Percentiles rank a stretch among this genome's conserved stretches.
phyloP scores from a whole-genome alignment of 768 basidiomycete species.

The Trametes sanguinea region DNA sequence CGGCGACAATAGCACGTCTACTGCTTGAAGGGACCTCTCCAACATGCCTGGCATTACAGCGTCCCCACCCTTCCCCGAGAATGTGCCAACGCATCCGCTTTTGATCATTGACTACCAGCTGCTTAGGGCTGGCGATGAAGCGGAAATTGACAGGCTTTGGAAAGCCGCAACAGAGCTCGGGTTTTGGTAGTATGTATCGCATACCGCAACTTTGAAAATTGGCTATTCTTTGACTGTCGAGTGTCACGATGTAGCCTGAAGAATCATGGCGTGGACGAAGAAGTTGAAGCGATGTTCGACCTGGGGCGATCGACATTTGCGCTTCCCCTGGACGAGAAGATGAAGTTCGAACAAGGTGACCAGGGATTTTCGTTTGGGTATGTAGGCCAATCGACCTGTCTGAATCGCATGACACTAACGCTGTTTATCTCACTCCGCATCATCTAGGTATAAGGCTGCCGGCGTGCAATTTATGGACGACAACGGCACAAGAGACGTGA shows the following conservation, averaged over 20 bases:
- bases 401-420: background rate
- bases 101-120: constrained; percentile 48
- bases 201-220: background rate
- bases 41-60: constrained; percentile 9
- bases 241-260: constrained; percentile 36
- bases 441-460: constrained; percentile 32
- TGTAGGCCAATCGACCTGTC: background rate
- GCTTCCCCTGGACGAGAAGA: constrained; percentile 44
- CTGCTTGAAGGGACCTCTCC: too few species aligned
- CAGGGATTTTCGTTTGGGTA: constrained; percentile 43
- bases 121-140: constrained; percentile 37
- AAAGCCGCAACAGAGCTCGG: constrained; percentile 52
- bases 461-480: constrained; percentile 38
- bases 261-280: constrained; percentile 43
- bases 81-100: constrained; percentile 46
- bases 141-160: constrained; percentile 47
- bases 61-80: constrained; percentile 46
- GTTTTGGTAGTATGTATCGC: constrained; percentile 52
- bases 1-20: too few species aligned
- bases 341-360: constrained; percentile 46
- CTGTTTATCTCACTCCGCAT: too few species aligned
- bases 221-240: background rate
- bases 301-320: constrained; percentile 44
- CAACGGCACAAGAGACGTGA: constrained; percentile 34
- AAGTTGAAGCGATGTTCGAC: constrained; percentile 43